Conservation (phyloP, 495 filamentous ascomycete genomes). For the Penicillium cosmopolitanum region DNA sequence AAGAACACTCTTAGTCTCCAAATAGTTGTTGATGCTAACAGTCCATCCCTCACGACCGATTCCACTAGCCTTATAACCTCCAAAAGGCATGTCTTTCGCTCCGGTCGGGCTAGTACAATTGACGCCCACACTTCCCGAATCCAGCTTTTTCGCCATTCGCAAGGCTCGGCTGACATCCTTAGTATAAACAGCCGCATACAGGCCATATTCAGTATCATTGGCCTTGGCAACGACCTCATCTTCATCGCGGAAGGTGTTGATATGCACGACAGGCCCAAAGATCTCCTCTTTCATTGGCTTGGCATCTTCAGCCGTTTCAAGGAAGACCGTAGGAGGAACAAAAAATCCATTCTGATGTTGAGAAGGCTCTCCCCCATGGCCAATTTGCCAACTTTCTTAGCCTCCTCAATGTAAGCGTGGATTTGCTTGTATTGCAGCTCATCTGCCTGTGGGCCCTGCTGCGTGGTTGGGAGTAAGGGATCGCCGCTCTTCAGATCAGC, state of each 20-base stretch:
- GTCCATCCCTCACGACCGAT: constrained; percentile 49
- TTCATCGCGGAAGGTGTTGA: constrained; percentile 43
- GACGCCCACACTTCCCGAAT: constrained; percentile 56
- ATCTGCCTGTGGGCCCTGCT: constrained; percentile 89
- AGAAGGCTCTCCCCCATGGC: constrained; percentile 14
- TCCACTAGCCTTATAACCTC: constrained; percentile 56
- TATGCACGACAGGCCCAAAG: constrained; percentile 50
- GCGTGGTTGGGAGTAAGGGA: constrained; percentile 74
- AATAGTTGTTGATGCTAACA: constrained; percentile 43
- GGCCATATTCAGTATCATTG: constrained; percentile 45
- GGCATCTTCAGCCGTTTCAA: constrained; percentile 36
- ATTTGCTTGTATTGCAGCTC: constrained; percentile 83
- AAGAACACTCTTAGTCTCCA: constrained; percentile 55
- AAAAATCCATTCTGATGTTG: constrained; percentile 42
- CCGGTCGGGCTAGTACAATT: constrained; percentile 48
- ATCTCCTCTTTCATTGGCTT: constrained; percentile 47
- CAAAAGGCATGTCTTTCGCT: constrained; percentile 48
- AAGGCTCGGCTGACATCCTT: constrained; percentile 50
- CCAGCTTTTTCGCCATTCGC: constrained; percentile 49
- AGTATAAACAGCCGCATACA: constrained; percentile 52
- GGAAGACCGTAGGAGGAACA: constrained; percentile 50
- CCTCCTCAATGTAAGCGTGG: constrained; percentile 83
- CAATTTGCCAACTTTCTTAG: constrained; percentile 66
- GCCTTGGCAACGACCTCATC: constrained; percentile 44
- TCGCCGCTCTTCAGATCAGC: constrained; percentile 64